Base-by-base conservation (phyloP, 345 rosid genomes). In the Streptanthus diversifolius region DNA sequence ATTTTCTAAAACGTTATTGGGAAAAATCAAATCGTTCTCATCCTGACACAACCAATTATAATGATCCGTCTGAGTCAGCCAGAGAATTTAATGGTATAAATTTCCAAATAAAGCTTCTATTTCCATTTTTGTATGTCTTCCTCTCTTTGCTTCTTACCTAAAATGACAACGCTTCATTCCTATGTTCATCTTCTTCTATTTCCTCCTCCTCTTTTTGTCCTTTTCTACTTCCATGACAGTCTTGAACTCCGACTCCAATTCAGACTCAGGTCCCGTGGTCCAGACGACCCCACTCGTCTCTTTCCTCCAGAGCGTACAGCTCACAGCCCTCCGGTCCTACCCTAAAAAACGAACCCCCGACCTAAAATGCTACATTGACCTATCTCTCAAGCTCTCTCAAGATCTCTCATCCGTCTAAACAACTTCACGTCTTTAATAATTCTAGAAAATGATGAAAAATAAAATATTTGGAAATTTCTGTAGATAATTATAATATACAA, bases 281-380 rank as follows among this genome's bases (percentile, higher is more conserved):
- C 68, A 24, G 12, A 65, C 89, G 3, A 70, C 78, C 4, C 81
- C 83, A 1, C 56, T 92, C 29, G 68, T 92, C 40, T n/a, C 63
- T 11, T 88, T 95, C 80, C 92, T 95, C n/a, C 82, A 82, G 76
- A 73, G 77, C 14, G 65, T 95, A 18, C 98, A 92, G 62, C 81
- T 77, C 72, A 63, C 93, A 13, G 95, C 98, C 12, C 63, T 82
- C 30, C 35, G 44, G 2, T 77, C 92, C 27, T 81, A 81, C 67
- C 85, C 89, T 0, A 64, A 75, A 5, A 15, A 7, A 32, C 47
- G 53, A 14, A 12, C 55, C 56, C 87, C 83, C 60, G 96, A 92
- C 59, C 91, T 91, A 2, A 95, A 95, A 72, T 25, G 25, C 49
- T 90, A 85, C 75, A 75, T 95, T 7, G 97, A 95, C 61, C 70